These are phyloP conservation scores for Colletotrichum sp. DNA, from an alignment of 2,329 filamentous ascomycete species.

Conservation along the genomic window DNA sequence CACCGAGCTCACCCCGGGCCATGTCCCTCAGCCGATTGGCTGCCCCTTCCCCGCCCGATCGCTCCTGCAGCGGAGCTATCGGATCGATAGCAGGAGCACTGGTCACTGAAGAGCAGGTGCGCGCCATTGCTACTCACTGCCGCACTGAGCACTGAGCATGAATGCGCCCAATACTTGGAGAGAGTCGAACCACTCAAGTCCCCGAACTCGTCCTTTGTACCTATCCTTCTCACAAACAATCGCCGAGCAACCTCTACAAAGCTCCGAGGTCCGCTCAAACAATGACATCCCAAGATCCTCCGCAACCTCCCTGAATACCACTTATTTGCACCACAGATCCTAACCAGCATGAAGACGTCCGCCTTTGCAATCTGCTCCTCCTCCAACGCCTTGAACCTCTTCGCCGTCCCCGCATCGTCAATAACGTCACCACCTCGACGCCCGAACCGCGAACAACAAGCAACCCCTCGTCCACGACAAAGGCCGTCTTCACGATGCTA, in stretches of 20 bases:
- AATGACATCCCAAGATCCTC: background rate
- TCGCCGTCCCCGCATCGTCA: slow-evolving; percentile 21
- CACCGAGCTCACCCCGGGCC: background rate
- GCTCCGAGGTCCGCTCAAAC: background rate
- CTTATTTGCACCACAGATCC: background rate
- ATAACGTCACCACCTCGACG: slow-evolving; percentile 27
- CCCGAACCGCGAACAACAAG: background rate
- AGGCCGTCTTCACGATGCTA: slow-evolving; percentile 1
- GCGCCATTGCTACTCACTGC: background rate
- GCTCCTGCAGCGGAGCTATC: slow-evolving; percentile 12
- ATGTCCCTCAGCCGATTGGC: background rate
- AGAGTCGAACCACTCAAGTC: slow-evolving; percentile 1
- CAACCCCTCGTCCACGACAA: background rate
- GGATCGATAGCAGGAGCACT: slow-evolving; percentile 7
- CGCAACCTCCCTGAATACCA: slow-evolving; percentile 7
- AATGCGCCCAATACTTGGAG: background rate
- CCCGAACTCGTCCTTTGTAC: background rate
- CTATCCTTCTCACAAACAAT: background rate
- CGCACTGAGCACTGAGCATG: slow-evolving; percentile 7
- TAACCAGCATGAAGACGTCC: slow-evolving; percentile 2
- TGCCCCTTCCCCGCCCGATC: background rate
- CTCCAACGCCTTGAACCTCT: slow-evolving; percentile 19
- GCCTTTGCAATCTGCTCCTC: slow-evolving; percentile 12
- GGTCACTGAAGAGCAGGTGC: background rate
- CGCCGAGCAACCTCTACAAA: background rate